A percentile compares a stretch with the other conserved stretches of the same genome.
Evolutionary conservation across 176 grass and related monocot species (phyloP).

Genomic region (Triticum urartu): DNA sequence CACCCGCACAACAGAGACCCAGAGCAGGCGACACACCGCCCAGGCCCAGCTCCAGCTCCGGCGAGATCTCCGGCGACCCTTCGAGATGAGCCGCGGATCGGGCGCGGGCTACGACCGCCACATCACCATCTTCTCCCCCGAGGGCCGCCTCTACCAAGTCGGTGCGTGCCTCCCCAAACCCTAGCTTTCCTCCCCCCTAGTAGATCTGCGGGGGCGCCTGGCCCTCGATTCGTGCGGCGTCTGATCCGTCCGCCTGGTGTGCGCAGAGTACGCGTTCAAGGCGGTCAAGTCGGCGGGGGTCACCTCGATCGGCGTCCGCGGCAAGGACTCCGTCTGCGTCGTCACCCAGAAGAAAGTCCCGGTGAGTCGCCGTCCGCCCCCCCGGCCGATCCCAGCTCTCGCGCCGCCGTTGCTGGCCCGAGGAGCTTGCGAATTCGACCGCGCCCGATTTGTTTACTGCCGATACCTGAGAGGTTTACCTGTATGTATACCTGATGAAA

Average conservation of each 20-base stretch:
- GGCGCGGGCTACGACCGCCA: slow-evolving; percentile 99
- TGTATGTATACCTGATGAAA: not conserved
- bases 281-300: slow-evolving; percentile 90
- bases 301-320: slow-evolving; percentile 95
- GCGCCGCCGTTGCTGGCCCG: not conserved
- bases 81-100: slow-evolving; percentile 67
- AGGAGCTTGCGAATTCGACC: not conserved
- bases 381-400: not conserved
- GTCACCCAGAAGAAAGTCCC: slow-evolving; percentile 99
- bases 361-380: slow-evolving; percentile 44
- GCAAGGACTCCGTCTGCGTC: slow-evolving; percentile 85
- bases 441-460: not conserved
- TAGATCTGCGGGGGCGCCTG: slow-evolving; percentile 13
- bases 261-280: slow-evolving; percentile 98
- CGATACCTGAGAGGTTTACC: not conserved
- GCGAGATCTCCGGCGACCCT: slow-evolving; percentile 33
- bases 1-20: not conserved
- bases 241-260: not conserved
- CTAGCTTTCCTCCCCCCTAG: not conserved
- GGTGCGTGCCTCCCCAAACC: slow-evolving; percentile 68
- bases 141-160: slow-evolving; percentile 98
- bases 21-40: not conserved
- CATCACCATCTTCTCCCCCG: slow-evolving; percentile 99
- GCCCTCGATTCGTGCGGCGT: not conserved
- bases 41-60: slow-evolving; percentile 12